These are phyloP conservation scores for Botryotinia globosa DNA, from an alignment of 2,329 filamentous ascomycete species.

Conservation along the genomic window DNA sequence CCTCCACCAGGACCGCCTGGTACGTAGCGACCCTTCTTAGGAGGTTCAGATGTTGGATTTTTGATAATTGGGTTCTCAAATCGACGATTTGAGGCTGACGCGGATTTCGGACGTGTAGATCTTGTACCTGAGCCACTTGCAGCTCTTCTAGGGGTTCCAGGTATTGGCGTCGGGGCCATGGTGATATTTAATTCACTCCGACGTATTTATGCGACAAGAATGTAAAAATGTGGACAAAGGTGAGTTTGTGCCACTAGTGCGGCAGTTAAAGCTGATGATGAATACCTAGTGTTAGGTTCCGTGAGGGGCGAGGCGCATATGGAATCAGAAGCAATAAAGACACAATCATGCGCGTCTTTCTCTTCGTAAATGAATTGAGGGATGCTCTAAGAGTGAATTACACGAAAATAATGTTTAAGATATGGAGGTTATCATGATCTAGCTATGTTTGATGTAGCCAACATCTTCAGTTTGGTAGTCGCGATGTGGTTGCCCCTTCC, in stretches of 20 bases:
- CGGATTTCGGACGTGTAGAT: constrained; percentile 32
- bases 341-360: constrained; percentile 19
- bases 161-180: constrained; percentile 20
- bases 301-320: constrained; percentile 21
- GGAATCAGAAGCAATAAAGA: constrained; percentile 12
- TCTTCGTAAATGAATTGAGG: background rate
- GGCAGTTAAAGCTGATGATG: constrained; percentile 13
- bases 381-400: constrained; percentile 9
- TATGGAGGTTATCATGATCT: constrained; percentile 2
- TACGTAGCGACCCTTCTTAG: constrained; percentile 73
- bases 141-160: constrained; percentile 19
- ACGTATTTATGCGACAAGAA: constrained; percentile 11
- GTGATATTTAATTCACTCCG: constrained; percentile 11
- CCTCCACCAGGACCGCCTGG: constrained; percentile 85
- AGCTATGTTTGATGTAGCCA: background rate
- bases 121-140: constrained; percentile 20
- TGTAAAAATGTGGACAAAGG: constrained; percentile 17
- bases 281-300: background rate
- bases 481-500: constrained; percentile 20
- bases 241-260: constrained; percentile 12
- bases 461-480: constrained; percentile 17
- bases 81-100: constrained; percentile 23
- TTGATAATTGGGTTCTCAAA: constrained; percentile 32
- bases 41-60: constrained; percentile 39
- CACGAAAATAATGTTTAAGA: constrained; percentile 1